Evolutionary conservation across 768 basidiomycete species (phyloP).

Genomic region (Tulasnella sp.): DNA sequence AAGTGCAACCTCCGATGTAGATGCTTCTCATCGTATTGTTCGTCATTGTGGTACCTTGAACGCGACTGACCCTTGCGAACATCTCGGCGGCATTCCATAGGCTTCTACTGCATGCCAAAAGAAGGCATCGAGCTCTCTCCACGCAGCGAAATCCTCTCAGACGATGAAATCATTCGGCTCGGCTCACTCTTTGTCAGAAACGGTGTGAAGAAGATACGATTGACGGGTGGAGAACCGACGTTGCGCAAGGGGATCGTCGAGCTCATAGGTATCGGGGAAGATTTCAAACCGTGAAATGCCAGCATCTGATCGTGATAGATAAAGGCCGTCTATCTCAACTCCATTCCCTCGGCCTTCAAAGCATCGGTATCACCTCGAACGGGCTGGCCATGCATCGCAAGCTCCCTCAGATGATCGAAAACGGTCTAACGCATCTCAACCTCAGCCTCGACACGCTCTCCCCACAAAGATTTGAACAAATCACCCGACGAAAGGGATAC

Average conservation of each 20-base stretch:
- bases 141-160: constrained; percentile 51
- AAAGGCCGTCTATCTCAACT: constrained; percentile 52
- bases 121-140: constrained; percentile 71
- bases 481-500: constrained; percentile 67
- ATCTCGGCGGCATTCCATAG: constrained; percentile 29
- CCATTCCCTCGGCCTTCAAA: constrained; percentile 47
- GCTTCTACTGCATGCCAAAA: constrained; percentile 86
- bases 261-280: constrained; percentile 46
- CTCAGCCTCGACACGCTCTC: constrained; percentile 74
- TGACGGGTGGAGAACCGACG: constrained; percentile 85
- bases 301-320: too few relatives aligned
- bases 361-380: constrained; percentile 81
- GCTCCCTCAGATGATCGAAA: constrained; percentile 52
- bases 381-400: constrained; percentile 65
- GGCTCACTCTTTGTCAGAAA: constrained; percentile 65
- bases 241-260: constrained; percentile 62
- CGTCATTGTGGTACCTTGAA: too few relatives aligned
- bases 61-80: too few relatives aligned
- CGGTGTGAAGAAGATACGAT: constrained; percentile 76
- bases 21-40: too few relatives aligned
- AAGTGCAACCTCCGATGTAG: constrained; percentile 78
- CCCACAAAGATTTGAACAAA: constrained; percentile 77
- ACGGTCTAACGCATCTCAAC: constrained; percentile 67
- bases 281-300: constrained; percentile 8
- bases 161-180: constrained; percentile 63